These are phyloP conservation scores for Clohesyomyces aquaticus DNA, from an alignment of 495 filamentous ascomycete genomes.

Conservation along the genomic window DNA sequence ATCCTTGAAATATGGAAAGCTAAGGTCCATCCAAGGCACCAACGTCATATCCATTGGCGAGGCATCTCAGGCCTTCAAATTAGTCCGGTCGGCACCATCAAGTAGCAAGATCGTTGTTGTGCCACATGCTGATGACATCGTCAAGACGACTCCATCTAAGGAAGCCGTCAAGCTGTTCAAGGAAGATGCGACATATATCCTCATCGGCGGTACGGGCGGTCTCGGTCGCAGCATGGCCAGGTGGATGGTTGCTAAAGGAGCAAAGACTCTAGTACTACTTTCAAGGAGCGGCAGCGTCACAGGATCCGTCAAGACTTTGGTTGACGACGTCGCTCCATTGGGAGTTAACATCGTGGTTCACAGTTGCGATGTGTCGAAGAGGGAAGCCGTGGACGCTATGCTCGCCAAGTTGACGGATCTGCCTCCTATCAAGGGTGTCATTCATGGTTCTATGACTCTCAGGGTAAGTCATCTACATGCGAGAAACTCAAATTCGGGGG, in stretches of 20 bases:
- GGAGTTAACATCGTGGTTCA: slow-evolving; percentile 13
- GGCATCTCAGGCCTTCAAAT: slow-evolving; percentile 2
- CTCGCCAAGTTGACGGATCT: slow-evolving; percentile 1
- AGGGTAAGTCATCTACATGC: slow-evolving; percentile 6
- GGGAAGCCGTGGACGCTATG: slow-evolving; percentile 11
- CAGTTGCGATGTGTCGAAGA: slow-evolving; percentile 25
- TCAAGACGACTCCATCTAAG: slow-evolving; percentile 14
- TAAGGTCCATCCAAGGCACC: no score
- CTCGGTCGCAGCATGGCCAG: slow-evolving; percentile 44
- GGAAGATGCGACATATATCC: slow-evolving; percentile 47
- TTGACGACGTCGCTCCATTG: slow-evolving; percentile 11
- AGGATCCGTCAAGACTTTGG: slow-evolving; percentile 8
- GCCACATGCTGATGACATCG: slow-evolving; percentile 17
- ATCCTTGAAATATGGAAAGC: no score
- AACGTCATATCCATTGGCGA: not conserved
- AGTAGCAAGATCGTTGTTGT: slow-evolving; percentile 17
- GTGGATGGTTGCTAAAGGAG: slow-evolving; percentile 37
- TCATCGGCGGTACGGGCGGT: slow-evolving; percentile 54
- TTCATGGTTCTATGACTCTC: slow-evolving; percentile 34
- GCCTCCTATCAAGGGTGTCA: slow-evolving; percentile 27
- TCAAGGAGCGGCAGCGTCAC: slow-evolving; percentile 25
- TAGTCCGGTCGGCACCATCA: not conserved
- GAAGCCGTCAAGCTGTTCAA: slow-evolving; percentile 3
- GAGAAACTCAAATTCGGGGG: not conserved
- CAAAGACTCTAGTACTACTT: slow-evolving; percentile 33